These are phyloP conservation scores for Musa schizocarpa DNA, from an alignment of 176 grass and related monocot species.

Conservation along the genomic window DNA sequence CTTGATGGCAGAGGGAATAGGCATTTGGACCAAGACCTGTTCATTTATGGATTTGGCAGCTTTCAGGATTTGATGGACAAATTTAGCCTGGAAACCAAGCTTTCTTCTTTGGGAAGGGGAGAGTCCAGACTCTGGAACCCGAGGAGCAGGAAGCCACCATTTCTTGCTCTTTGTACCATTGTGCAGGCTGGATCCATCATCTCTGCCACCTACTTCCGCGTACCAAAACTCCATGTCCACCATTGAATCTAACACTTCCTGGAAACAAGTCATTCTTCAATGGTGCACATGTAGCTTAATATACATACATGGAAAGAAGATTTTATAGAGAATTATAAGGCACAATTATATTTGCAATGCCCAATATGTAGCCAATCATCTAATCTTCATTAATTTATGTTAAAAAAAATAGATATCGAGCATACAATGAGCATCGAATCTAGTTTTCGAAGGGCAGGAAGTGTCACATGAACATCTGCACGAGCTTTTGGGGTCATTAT, in stretches of 20 bases:
- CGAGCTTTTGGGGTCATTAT: slow-evolving; percentile 97
- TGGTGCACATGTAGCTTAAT: neutral
- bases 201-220: slow-evolving; percentile 57
- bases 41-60: slow-evolving; percentile 91
- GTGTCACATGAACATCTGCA: slow-evolving; percentile 88
- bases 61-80: slow-evolving; percentile 92
- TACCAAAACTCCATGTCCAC: slow-evolving; percentile 85
- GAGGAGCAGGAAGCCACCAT: slow-evolving; percentile 88
- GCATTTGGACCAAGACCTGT: slow-evolving; percentile 70
- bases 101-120: slow-evolving; percentile 57
- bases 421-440: slow-evolving; percentile 94
- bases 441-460: slow-evolving; percentile 97
- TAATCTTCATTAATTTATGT: neutral
- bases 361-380: neutral
- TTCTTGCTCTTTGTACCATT: slow-evolving; percentile 61
- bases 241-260: slow-evolving; percentile 92
- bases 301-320: neutral
- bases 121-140: slow-evolving; percentile 60
- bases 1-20: slow-evolving; percentile 50
- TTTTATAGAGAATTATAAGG: neutral
- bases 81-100: slow-evolving; percentile 76
- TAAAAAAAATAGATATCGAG: neutral
- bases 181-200: slow-evolving; percentile 23
- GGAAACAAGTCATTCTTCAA: slow-evolving; percentile 11
- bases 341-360: neutral